phyloP scores from a whole-genome alignment of 2,329 filamentous ascomycete genomes.

The Gaeumannomyces tritici region DNA sequence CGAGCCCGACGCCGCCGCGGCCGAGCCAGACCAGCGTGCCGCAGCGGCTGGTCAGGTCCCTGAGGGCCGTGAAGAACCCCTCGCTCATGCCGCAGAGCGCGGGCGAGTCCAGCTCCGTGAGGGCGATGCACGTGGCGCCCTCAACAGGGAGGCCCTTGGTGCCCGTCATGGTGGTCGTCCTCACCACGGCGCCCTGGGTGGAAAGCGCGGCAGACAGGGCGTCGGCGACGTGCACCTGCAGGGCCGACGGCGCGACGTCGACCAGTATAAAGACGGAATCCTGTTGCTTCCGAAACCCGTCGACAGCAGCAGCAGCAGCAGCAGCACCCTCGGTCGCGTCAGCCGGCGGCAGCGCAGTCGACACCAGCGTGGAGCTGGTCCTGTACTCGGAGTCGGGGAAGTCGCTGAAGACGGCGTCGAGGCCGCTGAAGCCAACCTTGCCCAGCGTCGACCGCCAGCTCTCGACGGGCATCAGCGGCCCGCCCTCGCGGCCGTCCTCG shows the following conservation, averaged over 20 bases:
- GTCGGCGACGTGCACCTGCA: background rate
- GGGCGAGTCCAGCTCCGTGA: constrained; percentile 10
- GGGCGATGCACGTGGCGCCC: constrained; percentile 9
- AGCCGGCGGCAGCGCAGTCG: constrained; percentile 14
- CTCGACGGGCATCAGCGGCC: constrained; percentile 10
- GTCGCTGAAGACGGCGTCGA: constrained; percentile 3
- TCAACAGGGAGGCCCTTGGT: constrained; percentile 8
- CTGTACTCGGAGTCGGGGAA: constrained; percentile 2
- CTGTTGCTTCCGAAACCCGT: no score
- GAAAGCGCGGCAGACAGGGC: background rate
- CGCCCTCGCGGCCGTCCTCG: constrained; percentile 13
- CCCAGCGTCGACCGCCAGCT: constrained; percentile 8
- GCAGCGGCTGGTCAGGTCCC: constrained; percentile 9
- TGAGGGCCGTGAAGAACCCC: constrained; percentile 8
- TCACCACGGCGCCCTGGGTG: background rate
- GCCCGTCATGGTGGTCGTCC: background rate
- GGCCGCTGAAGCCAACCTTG: constrained; percentile 4
- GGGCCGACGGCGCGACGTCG: background rate
- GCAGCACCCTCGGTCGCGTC: constrained; percentile 4
- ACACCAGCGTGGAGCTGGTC: constrained; percentile 7
- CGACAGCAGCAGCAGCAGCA: no score
- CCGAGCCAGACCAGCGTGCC: constrained; percentile 11
- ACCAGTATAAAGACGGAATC: background rate
- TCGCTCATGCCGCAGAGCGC: constrained; percentile 8
- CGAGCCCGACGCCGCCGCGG: constrained; percentile 4